Evolutionary conservation across 2,329 filamentous ascomycete genomes (phyloP), one percentile per base, ranked within the genome.

Genomic region (Microdochium bolleyi): DNA sequence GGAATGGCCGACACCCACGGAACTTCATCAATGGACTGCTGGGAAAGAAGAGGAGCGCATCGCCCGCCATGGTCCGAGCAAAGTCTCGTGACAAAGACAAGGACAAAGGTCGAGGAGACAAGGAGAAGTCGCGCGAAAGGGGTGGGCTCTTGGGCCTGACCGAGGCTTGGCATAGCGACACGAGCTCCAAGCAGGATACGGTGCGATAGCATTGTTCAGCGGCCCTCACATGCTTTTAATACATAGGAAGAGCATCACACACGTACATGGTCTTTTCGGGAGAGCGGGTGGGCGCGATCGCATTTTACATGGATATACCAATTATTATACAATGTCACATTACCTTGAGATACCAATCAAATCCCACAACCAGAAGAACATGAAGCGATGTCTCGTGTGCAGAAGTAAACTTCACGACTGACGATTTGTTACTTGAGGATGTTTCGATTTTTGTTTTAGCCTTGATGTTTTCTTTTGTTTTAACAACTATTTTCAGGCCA

Each of bases 1-100:
- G 54, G 50, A 52, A 58, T 22, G 56, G 56, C 21, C 72, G 67
- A 53, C 67, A 73, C 25, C 67, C 71, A 16, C 67, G 72, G 8
- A 69, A 66, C 53, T 72, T 76, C 50, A 60, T 76, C 16, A 71
- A 67, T 48, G 68, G 70, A 0, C 68, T 76, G 25, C 73, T 75
- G 38, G 66, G 71, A 11, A 62, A 60, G 41, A 67, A 63, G 58
- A 66, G 51, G 13, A 52, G 48, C 52, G 52, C 46, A 48, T 57
- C 57, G 11, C 52, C 58, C 19, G 56, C 61, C 41, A 57, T 56
- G 32, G 22, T 60, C 22, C 60, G 64, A 30, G 64, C 67, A 2
- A 64, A 63, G 56, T 46, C 19, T 22, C 41, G 41, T 46, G 41
- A 46, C 41, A 46, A 46, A 19, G 41, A 46, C 16, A 46, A 46